Evolutionary conservation across 805 yeast species (phyloP).

Genomic region (Saturnispora besseyi): DNA sequence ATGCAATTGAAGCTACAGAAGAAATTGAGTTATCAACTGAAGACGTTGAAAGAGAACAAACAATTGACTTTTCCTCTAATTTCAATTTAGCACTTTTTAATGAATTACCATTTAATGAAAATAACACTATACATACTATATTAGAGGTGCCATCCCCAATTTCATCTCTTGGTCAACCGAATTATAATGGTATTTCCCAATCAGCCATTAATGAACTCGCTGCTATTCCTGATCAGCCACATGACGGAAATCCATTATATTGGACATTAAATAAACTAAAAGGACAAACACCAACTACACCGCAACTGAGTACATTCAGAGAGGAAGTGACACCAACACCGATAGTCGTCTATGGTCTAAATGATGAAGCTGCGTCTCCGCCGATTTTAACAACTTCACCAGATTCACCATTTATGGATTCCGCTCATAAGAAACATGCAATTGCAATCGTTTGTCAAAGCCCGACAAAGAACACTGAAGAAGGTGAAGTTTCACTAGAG

Average conservation of each 20-base stretch:
- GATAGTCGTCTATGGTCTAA: slow-evolving; percentile 19
- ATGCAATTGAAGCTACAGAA: not conserved
- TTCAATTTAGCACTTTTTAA: slow-evolving; percentile 10
- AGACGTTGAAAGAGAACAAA: not conserved
- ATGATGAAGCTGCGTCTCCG: slow-evolving; percentile 19
- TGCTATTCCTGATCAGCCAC: slow-evolving; percentile 72
- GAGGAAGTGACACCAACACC: slow-evolving; percentile 3
- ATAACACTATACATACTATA: slow-evolving; percentile 15
- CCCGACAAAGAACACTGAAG: slow-evolving; percentile 7
- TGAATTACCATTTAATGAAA: slow-evolving; percentile 21
- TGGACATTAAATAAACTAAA: slow-evolving; percentile 72
- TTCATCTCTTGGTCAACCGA: slow-evolving; percentile 28
- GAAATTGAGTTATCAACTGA: not conserved
- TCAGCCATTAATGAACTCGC: slow-evolving; percentile 68
- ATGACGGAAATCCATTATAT: slow-evolving; percentile 59
- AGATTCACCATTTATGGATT: slow-evolving; percentile 2
- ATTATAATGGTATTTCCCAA: slow-evolving; percentile 40
- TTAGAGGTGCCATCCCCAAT: slow-evolving; percentile 28
- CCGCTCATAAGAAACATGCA: slow-evolving; percentile 13
- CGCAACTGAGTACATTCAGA: slow-evolving; percentile 1
- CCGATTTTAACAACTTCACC: not conserved
- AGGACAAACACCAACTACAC: slow-evolving; percentile 37
- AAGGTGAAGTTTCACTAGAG: slow-evolving; percentile 27
- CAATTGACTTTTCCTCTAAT: not conserved
- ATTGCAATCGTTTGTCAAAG: slow-evolving; percentile 14